Evolutionary conservation across 177 flowering plant genomes (phyloP), one percentile per base, ranked within the genome.

Genomic region (Vitis hybrid): DNA sequence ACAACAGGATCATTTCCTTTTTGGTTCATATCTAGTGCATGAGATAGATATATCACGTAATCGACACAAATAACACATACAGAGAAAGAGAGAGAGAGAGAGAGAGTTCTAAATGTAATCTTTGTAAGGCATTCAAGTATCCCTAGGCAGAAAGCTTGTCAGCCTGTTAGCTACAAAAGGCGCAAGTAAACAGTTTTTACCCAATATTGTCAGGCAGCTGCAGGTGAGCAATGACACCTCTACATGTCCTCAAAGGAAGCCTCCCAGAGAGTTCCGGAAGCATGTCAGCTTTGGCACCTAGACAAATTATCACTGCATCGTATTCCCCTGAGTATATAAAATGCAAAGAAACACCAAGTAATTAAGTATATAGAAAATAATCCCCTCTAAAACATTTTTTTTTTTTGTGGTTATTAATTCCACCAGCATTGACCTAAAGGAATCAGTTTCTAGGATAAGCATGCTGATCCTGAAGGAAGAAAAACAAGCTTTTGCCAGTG

Each of bases 241-340:
- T 85, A 77, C 99, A 95, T 53, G 81, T 87, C 77, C 98, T 89
- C 70, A 95, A 75, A 62, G 98, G 98, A 66, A 95, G 89, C 81
- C 64, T 86, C 51, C 91, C 95, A 49, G 82, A 70, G 18, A 95
- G 88, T 76, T 93, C 99, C 8, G 94, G 89, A 67, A 95, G 85
- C 80, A 82, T 70, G 67, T 79, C 88, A 60, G 82, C 87, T 81
- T 85, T 86, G 51, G 99, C 97, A 60, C 99, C 97, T 50, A 91
- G 72, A 70, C 99, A 93, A 45, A 90, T 66, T 62, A 93, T 72
- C 19, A 88, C 93, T 10, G 91, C 94, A 81, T 86, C 77, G 67
- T 91, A 93, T 64, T 85, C 91, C 56, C 85, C 98, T 93, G 82
- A 48, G 60, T 2, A 55, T 63, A 65, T 39, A 53, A 73, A 58